Conservation (phyloP, 306 rosid genomes). For the Acmispon strigosus region DNA sequence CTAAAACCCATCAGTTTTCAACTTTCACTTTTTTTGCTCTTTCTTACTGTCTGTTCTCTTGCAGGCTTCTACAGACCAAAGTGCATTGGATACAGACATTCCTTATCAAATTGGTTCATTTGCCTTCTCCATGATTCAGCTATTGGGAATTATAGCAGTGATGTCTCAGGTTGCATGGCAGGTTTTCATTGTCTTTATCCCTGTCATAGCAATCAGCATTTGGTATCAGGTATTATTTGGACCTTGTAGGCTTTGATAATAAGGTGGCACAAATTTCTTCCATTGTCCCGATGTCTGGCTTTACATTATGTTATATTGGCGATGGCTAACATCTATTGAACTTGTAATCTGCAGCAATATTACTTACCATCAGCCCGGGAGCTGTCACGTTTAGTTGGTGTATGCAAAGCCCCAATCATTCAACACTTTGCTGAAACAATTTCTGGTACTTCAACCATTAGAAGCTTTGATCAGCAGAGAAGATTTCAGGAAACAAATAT, state of each 20-base stretch:
- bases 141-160: conserved; percentile 66
- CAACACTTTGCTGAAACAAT: conserved; percentile 85
- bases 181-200: conserved; percentile 67
- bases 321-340: background rate
- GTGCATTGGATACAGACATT: conserved; percentile 48
- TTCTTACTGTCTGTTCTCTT: background rate
- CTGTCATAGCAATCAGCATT: conserved; percentile 48
- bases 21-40: background rate
- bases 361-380: conserved; percentile 77
- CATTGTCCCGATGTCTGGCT: background rate
- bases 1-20: too few relatives aligned
- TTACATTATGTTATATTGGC: background rate
- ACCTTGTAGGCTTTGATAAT: background rate
- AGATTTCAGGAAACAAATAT: conserved; percentile 65
- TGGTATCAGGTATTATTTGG: conserved; percentile 62
- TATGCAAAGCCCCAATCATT: conserved; percentile 82
- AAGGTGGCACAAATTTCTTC: background rate
- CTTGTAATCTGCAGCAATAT: conserved; percentile 51
- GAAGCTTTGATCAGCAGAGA: conserved; percentile 75
- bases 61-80: conserved; percentile 84
- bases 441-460: conserved; percentile 72
- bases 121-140: conserved; percentile 50
- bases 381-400: conserved; percentile 70
- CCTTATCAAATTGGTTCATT: conserved; percentile 36
- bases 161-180: conserved; percentile 89